These are phyloP conservation scores for Sugiyamaella boreocaroliniensis DNA, from an alignment of 805 yeast species.

Conservation along the genomic window DNA sequence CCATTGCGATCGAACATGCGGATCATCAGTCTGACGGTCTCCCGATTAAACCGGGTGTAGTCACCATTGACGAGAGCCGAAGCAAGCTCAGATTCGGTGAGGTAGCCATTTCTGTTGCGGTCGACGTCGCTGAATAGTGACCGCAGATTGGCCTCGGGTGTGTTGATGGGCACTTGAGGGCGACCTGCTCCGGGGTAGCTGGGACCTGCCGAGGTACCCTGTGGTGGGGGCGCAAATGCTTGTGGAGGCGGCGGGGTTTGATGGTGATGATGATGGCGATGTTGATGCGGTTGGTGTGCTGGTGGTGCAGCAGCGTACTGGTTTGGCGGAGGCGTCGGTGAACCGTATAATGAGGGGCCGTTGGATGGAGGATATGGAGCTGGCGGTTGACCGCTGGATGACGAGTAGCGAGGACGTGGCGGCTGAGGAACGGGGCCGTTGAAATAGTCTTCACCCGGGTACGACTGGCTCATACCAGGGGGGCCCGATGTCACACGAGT, in stretches of 20 bases:
- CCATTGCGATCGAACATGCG: constrained; percentile 51
- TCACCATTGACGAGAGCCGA: constrained; percentile 57
- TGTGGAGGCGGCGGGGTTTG: not conserved
- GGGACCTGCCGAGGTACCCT: not conserved
- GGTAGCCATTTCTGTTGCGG: constrained; percentile 45
- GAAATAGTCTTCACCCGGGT: constrained; percentile 8
- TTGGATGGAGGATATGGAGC: constrained; percentile 4
- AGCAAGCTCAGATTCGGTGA: constrained; percentile 52
- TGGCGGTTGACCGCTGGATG: not conserved
- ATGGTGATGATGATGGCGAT: constrained; percentile 4
- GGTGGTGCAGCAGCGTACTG: not conserved
- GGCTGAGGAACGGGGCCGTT: constrained; percentile 6
- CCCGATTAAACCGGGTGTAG: constrained; percentile 52
- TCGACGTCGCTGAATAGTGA: constrained; percentile 30
- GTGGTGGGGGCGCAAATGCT: not conserved
- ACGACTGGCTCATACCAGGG: constrained; percentile 8
- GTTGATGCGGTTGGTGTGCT: constrained; percentile 3
- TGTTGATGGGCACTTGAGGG: constrained; percentile 1
- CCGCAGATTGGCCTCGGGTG: constrained; percentile 17
- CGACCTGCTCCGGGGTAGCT: not conserved
- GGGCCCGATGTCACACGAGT: constrained; percentile 3
- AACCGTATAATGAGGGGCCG: not conserved
- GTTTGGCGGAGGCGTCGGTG: constrained; percentile 3
- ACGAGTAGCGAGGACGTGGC: constrained; percentile 2
- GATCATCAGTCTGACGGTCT: constrained; percentile 57